Base-by-base conservation (phyloP, 2,329 filamentous ascomycete genomes). In the Colletotrichum cuscutae region DNA sequence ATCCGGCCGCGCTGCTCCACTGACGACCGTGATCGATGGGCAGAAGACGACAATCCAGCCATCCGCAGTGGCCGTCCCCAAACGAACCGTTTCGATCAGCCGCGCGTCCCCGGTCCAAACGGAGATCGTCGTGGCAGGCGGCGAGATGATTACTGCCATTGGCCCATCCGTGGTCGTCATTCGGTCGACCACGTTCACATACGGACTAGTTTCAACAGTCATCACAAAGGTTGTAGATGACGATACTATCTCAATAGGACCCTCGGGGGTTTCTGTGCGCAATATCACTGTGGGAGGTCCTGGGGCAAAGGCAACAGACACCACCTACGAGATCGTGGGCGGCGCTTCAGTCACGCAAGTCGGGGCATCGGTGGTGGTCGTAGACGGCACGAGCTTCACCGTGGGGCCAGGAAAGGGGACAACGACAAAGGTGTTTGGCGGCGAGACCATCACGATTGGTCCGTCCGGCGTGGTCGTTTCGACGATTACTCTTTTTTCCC, bases 291-390 rank as follows among this genome's bases (percentile, higher is more conserved):
- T 89, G 0, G 87, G 87, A 22, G 87, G 87, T 0, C 74, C 78
- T 3, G 71, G 76, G 0, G 86, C 84, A 15, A 75, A 76, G 3
- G 63, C 78, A 1, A 79, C 77, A 1, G 81, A 81, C 13, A 86
- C 84, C 1, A 79, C 81, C 2, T 85, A 83, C 76, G 85, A 85
- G 56, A 84, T 89, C 68, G 83, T 88, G 9, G 88, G 88, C 64
- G 88, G 88, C 12, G 87, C 84, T 19, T 89, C 88, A 3, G 81
- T 89, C 65, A 88, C 86, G 19, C 83, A 86, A 75, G 76, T 89
- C 9, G 85, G 84, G n/a, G 79, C 85, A 1, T 86, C 84, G 3
- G 80, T 85, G 13, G 84, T 88, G 1, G 83, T 91, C 32, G 81
- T 92, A 61, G 81, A 83, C 46, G 86, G 85, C 42, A 80, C 80